These are phyloP conservation scores for Lablab purpureus DNA, from an alignment of 306 rosid genomes.

Conservation along the genomic window DNA sequence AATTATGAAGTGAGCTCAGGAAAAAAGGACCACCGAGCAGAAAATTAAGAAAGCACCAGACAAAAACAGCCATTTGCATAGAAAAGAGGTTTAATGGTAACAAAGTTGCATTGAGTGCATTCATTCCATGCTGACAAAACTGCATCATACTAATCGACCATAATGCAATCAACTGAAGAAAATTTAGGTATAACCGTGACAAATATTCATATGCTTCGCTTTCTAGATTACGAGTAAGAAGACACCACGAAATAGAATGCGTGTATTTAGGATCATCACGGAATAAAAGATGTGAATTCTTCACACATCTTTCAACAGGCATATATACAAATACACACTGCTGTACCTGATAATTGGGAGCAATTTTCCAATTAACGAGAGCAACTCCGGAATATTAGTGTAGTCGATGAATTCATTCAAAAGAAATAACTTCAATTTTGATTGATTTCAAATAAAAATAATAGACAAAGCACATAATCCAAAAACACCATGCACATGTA, in stretches of 20 bases:
- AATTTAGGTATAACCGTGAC: slow-evolving; percentile 5
- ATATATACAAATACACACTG: slow-evolving; percentile 21
- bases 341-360: slow-evolving; percentile 29
- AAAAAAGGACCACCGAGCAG: background rate
- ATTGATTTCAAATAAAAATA: background rate
- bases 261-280: slow-evolving; percentile 34
- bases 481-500: background rate
- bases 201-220: slow-evolving; percentile 7
- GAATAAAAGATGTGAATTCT: slow-evolving; percentile 9
- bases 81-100: slow-evolving; percentile 10
- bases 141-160: slow-evolving; percentile 15
- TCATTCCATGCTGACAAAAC: slow-evolving; percentile 20
- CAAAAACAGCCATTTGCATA: slow-evolving; percentile 37
- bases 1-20: background rate
- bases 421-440: slow-evolving; percentile 31
- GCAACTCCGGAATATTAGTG: slow-evolving; percentile 19
- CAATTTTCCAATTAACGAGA: slow-evolving; percentile 20
- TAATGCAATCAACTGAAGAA: slow-evolving; percentile 13
- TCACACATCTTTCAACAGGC: background rate
- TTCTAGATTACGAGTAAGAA: slow-evolving; percentile 27
- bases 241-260: background rate
- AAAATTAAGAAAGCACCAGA: slow-evolving; percentile 3
- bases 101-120: slow-evolving; percentile 2
- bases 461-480: slow-evolving; percentile 16
- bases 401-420: slow-evolving; percentile 6